Base-by-base conservation (phyloP, 257 asterid species). In the Rhazya stricta region DNA sequence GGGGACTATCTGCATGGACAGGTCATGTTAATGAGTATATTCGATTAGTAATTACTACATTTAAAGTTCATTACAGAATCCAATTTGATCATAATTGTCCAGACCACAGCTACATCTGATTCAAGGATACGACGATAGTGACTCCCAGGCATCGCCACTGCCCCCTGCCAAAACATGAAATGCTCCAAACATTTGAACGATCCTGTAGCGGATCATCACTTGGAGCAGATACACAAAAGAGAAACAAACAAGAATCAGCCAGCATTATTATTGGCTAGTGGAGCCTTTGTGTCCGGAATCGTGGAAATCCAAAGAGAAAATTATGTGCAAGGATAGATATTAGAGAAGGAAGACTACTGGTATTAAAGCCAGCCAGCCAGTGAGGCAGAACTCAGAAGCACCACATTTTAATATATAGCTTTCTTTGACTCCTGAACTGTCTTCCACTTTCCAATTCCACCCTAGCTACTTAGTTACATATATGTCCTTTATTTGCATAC, bases 251-350 rank as follows among this genome's bases (percentile, higher is more conserved):
- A 57, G 76, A 77, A 75, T 75, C 56, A 39, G 68, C 41, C 42
- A 75, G 13, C 53, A 69, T 53, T 68, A 76, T 76, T 65, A 77
- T 70, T 77, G 76, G 61, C 32, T 34, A 34, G 80, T 71, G 80
- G 76, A 73, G 76, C 77, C 80, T 77, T 34, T 74, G 54, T 70
- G 80, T 77, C 71, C 46, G 72, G 67, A 70, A 77, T 77, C 50
- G 72, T 67, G 69, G 80, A 72, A 46, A 18, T 45, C 71, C 54
- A 57, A 76, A 41, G 71, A 57, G 71, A 69, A 51, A 69, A 69
- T 41, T 39, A 72, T 57, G 36, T 29, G 41, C 36, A 57, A n/a
- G 75, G 74, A 42, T 58, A 43, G 67, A 32, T 37, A 32, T 34
- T 30, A 60, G 71, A 43, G 71, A 60, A 70, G 36, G 70, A 77